These are phyloP conservation scores for Fusarium virguliforme DNA, from an alignment of 2,329 filamentous ascomycete species.

Conservation along the genomic window DNA sequence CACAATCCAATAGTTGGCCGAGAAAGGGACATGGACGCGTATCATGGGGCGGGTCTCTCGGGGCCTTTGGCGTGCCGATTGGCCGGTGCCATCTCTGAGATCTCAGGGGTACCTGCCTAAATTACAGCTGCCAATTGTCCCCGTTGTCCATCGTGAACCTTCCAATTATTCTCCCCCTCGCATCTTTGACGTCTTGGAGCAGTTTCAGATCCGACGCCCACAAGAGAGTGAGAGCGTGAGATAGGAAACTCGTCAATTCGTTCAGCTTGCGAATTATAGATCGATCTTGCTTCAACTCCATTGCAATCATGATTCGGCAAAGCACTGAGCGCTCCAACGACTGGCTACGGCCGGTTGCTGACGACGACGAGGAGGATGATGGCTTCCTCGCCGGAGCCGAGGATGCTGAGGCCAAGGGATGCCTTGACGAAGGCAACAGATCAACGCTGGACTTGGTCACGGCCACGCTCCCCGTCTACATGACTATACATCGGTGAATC, in stretches of 20 bases:
- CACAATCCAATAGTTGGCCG: conserved; percentile 36
- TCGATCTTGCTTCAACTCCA: not conserved
- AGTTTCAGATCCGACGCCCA: conserved; percentile 15
- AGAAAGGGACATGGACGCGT: conserved; percentile 30
- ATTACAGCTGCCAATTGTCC: conserved; percentile 9
- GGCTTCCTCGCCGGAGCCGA: conserved; percentile 46
- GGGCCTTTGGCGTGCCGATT: conserved; percentile 5
- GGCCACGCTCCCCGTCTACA: conserved; percentile 48
- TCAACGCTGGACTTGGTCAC: conserved; percentile 47
- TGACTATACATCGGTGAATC: conserved; percentile 52
- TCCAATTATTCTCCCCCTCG: conserved; percentile 20
- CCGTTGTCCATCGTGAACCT: conserved; percentile 3
- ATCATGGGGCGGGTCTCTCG: conserved; percentile 29
- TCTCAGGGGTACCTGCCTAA: conserved; percentile 31
- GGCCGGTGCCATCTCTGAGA: conserved; percentile 5
- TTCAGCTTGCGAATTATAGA: not conserved
- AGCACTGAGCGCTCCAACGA: conserved; percentile 46
- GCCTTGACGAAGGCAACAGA: conserved; percentile 47
- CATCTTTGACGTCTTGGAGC: conserved; percentile 16
- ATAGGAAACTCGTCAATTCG: not conserved
- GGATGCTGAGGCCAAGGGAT: conserved; percentile 50
- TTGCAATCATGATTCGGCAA: conserved; percentile 39
- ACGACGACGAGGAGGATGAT: conserved; percentile 50
- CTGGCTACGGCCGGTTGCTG: conserved; percentile 47
- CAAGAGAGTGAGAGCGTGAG: not conserved